Conservation (phyloP, 306 rosid genomes). For the Delonix regia region DNA sequence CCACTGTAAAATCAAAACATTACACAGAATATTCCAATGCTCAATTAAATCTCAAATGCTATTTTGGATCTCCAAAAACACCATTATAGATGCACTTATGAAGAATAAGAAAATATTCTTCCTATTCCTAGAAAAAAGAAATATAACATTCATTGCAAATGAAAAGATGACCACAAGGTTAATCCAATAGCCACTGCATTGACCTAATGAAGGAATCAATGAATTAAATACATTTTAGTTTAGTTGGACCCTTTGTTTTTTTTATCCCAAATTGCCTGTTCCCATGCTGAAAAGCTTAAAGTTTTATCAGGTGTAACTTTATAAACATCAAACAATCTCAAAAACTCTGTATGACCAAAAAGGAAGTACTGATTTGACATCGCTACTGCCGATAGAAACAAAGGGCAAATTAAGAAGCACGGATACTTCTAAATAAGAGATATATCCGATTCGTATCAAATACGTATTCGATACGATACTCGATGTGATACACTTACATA, state of each 20-base stretch:
- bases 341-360: constrained; percentile 4
- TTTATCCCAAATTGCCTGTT: background rate
- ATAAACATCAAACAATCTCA: background rate
- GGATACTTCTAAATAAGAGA: no score
- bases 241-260: background rate
- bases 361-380: background rate
- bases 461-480: no score
- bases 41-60: background rate
- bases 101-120: background rate
- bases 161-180: background rate
- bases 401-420: background rate
- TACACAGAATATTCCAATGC: background rate
- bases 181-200: background rate
- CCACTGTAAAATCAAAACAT: background rate
- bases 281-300: background rate
- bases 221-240: background rate
- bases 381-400: background rate
- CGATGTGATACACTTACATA: no score
- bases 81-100: background rate
- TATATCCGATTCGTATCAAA: no score
- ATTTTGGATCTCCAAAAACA: background rate
- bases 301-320: background rate
- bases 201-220: background rate
- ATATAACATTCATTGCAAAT: background rate
- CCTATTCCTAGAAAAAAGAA: background rate